Conservation (phyloP, 139 green algal genomes). For the Haematococcus sp. region DNA sequence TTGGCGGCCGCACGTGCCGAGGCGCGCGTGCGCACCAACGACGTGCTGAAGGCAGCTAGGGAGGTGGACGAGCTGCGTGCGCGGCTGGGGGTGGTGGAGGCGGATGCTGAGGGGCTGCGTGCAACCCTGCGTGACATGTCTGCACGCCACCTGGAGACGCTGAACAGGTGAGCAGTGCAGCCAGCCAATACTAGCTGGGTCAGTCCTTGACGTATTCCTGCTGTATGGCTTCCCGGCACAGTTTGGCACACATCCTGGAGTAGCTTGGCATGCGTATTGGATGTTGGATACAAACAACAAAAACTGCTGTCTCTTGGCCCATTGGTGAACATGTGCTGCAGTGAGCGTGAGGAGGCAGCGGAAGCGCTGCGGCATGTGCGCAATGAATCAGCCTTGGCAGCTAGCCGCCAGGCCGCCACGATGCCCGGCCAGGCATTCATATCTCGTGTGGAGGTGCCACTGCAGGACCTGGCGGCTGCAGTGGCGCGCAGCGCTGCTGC, state of each 20-base stretch:
- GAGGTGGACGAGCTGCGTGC: conserved; percentile 30
- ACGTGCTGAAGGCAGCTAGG: conserved; percentile 6
- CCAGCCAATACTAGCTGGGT: background rate
- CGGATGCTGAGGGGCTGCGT: conserved; percentile 36
- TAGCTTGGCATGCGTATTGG: too few species aligned
- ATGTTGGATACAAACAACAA: too few species aligned
- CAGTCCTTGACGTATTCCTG: background rate
- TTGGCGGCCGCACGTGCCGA: background rate
- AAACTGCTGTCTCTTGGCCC: too few species aligned
- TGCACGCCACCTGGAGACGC: conserved; percentile 41
- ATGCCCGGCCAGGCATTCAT: background rate
- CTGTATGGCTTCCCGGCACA: background rate
- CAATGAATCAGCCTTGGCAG: conserved; percentile 1
- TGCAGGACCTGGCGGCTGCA: background rate
- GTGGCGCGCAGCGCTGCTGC: background rate
- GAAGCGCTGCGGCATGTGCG: conserved; percentile 21
- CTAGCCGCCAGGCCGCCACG: background rate
- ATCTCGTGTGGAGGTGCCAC: background rate
- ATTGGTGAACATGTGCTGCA: conserved; percentile 12
- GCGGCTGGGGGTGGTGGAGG: conserved; percentile 24
- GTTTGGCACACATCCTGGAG: background rate
- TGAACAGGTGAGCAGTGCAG: conserved; percentile 39
- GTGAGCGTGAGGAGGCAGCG: conserved; percentile 46
- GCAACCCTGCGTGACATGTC: conserved; percentile 28
- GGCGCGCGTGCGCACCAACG: background rate